phyloP scores from a whole-genome alignment of 257 asterid species.

The Primulina tabacum region DNA sequence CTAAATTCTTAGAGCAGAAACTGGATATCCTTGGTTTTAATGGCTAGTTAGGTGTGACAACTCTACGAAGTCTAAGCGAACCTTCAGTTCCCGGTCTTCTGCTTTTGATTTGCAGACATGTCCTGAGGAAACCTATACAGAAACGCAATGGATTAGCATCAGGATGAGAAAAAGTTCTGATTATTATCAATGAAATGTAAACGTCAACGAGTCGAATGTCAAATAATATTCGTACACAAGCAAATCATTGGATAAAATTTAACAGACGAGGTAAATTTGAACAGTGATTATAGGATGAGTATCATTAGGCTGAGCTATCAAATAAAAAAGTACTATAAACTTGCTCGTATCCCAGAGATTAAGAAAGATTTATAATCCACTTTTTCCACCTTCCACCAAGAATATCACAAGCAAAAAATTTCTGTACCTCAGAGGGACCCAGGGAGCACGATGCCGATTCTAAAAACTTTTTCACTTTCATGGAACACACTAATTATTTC shows the following conservation, averaged over 20 bases:
- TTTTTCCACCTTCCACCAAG: background rate
- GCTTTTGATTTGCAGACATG: slow-evolving; percentile 33
- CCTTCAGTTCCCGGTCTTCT: slow-evolving; percentile 30
- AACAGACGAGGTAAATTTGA: background rate
- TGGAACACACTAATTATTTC: background rate
- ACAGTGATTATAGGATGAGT: background rate
- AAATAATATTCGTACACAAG: background rate
- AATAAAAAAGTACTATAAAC: background rate
- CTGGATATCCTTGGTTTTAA: background rate
- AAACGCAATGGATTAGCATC: slow-evolving; percentile 9
- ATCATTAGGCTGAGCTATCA: background rate
- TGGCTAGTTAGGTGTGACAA: background rate
- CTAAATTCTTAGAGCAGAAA: background rate
- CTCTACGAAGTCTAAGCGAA: background rate
- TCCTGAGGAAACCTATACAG: slow-evolving; percentile 42
- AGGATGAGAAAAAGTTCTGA: background rate
- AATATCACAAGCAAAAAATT: background rate
- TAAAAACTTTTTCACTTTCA: no score
- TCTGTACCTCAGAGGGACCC: background rate
- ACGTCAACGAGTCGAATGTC: background rate
- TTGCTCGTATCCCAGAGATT: background rate
- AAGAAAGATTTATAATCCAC: background rate
- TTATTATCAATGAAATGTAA: background rate
- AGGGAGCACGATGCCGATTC: background rate
- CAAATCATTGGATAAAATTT: background rate